Evolutionary conservation across 1,284 basidiomycete genomes (phyloP).

Genomic region (Vanrija sp.): DNA sequence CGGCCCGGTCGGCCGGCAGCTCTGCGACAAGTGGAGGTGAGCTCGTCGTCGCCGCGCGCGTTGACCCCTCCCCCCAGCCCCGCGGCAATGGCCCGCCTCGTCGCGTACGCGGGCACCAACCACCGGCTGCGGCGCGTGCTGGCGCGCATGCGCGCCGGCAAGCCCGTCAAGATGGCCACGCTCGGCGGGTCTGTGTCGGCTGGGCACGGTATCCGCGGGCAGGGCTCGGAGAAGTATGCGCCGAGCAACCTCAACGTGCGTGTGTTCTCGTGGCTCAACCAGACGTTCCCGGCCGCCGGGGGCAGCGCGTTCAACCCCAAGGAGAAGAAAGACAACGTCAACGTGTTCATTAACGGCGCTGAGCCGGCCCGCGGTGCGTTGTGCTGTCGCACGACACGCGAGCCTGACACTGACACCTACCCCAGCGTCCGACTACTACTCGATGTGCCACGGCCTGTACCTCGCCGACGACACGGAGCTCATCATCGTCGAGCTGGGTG

Average conservation of each 20-base stretch:
- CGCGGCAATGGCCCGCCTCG: background rate
- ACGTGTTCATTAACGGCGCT: conserved; percentile 33
- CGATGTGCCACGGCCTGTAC: conserved; percentile 84
- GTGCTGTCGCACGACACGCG: too few species aligned
- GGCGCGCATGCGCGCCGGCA: conserved; percentile 72
- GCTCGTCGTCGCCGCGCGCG: too few species aligned
- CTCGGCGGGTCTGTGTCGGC: conserved; percentile 87
- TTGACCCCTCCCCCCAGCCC: background rate
- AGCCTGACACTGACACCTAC: background rate
- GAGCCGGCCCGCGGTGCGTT: too few species aligned
- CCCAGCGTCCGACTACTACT: conserved; percentile 79
- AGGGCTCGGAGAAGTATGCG: conserved; percentile 42
- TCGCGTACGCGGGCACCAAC: conserved; percentile 15
- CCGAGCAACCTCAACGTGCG: conserved; percentile 62
- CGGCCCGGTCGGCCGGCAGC: too few species aligned
- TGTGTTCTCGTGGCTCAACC: conserved; percentile 92
- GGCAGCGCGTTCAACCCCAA: conserved; percentile 69
- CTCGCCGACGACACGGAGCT: conserved; percentile 86
- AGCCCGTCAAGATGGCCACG: conserved; percentile 84
- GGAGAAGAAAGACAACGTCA: background rate
- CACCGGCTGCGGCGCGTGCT: conserved; percentile 68
- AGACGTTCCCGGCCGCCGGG: conserved; percentile 91
- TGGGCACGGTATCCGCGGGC: conserved; percentile 88
- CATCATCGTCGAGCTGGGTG: conserved; percentile 87
- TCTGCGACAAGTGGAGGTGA: too few species aligned